Evolutionary conservation across 768 basidiomycete species (phyloP).

Genomic region (Leucocoprinus sp.): DNA sequence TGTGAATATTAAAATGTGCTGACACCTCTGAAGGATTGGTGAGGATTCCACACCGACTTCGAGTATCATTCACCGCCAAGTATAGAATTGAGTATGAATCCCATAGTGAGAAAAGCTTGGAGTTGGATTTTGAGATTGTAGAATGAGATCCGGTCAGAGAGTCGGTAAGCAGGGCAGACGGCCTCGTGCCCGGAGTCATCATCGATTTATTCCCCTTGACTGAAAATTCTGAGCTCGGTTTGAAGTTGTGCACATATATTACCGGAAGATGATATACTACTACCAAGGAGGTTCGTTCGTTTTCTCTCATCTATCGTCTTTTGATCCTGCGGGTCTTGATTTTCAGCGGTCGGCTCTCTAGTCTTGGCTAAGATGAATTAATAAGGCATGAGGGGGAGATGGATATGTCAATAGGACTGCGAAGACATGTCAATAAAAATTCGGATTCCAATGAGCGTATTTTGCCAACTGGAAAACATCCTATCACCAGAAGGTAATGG

Average conservation of each 20-base stretch:
- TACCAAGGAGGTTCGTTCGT: constrained; percentile 29
- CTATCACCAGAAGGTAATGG: constrained; percentile 52
- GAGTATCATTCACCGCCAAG: constrained; percentile 1
- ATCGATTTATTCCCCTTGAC: neutral
- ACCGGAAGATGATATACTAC: constrained; percentile 1
- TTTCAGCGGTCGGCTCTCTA: constrained; percentile 18
- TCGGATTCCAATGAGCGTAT: constrained; percentile 62
- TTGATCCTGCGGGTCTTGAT: constrained; percentile 25
- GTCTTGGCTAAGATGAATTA: constrained; percentile 20
- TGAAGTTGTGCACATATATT: constrained; percentile 10
- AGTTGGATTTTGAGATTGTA: constrained; percentile 7
- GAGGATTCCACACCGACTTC: too few relatives aligned
- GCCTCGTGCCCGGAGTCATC: constrained; percentile 9
- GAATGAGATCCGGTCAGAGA: constrained; percentile 3
- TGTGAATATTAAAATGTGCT: constrained; percentile 22
- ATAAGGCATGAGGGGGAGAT: constrained; percentile 12
- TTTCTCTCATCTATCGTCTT: constrained; percentile 40
- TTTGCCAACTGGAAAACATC: constrained; percentile 63
- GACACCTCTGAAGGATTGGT: constrained; percentile 14
- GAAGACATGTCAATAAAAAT: constrained; percentile 43
- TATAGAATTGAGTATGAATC: constrained; percentile 1
- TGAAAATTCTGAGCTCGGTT: constrained; percentile 1
- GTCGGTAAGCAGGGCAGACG: too few relatives aligned
- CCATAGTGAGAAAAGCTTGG: neutral
- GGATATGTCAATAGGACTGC: neutral